Evolutionary conservation across 306 rosid species (phyloP).

Genomic region (Dryas drummondii): DNA sequence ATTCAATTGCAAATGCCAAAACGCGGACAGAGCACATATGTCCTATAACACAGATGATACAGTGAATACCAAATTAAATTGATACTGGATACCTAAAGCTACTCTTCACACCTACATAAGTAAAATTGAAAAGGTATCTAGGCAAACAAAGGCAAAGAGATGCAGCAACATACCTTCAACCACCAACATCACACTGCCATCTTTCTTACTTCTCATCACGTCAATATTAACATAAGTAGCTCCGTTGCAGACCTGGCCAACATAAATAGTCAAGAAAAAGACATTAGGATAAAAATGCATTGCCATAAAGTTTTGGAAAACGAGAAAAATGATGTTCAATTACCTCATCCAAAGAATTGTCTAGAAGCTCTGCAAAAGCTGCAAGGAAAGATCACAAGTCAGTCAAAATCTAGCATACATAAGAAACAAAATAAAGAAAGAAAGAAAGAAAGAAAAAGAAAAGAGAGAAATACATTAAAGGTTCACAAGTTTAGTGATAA

Average conservation of each 20-base stretch:
- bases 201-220: slow-evolving; percentile 63
- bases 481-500: neutral
- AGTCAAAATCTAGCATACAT: neutral
- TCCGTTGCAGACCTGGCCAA: slow-evolving; percentile 74
- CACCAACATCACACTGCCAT: slow-evolving; percentile 60
- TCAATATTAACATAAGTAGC: slow-evolving; percentile 77
- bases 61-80: neutral
- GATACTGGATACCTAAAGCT: neutral
- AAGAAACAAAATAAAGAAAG: neutral
- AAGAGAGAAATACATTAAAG: neutral
- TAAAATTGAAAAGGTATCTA: neutral
- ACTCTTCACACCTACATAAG: too few relatives aligned
- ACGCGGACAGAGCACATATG: neutral
- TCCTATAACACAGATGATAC: neutral
- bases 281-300: neutral
- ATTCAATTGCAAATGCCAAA: neutral
- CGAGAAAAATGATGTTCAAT: slow-evolving; percentile 6
- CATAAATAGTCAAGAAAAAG: neutral
- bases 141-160: neutral
- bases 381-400: slow-evolving; percentile 27
- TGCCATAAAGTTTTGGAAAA: neutral
- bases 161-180: slow-evolving; percentile 58
- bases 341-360: slow-evolving; percentile 91
- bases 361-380: slow-evolving; percentile 97
- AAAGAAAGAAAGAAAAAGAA: neutral